Percentiles rank a stretch among this genome's conserved stretches.
These are phyloP conservation scores for Triticum dicoccoides DNA, from an alignment of 176 grass and related monocot genomes.

Conservation along the genomic window DNA sequence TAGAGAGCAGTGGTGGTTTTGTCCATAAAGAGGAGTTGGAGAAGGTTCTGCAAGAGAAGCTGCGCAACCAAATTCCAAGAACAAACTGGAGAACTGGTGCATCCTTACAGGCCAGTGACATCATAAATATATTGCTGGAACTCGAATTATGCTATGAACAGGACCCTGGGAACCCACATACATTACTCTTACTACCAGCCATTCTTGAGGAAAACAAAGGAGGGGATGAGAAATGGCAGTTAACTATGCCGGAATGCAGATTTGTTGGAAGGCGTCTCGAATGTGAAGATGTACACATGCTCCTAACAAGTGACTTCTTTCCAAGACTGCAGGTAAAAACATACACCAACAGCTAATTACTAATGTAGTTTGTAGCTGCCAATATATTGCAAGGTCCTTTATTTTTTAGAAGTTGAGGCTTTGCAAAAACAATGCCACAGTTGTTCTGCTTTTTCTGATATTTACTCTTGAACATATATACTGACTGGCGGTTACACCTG, in stretches of 20 bases:
- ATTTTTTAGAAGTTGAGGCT: not conserved
- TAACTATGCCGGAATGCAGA: slow-evolving; percentile 45
- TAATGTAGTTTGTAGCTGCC: not conserved
- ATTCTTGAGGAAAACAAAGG: slow-evolving; percentile 65
- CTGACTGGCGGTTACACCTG: not conserved
- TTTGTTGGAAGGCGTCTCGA: slow-evolving; percentile 72
- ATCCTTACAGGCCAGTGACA: slow-evolving; percentile 59
- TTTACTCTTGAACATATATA: slow-evolving; percentile 1
- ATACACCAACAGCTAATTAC: not conserved
- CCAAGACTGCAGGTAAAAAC: slow-evolving; percentile 73
- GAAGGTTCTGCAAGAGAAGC: slow-evolving; percentile 55
- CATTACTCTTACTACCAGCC: slow-evolving; percentile 64
- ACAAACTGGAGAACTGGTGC: slow-evolving; percentile 43
- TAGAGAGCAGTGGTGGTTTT: slow-evolving; percentile 67
- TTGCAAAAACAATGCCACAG: not conserved
- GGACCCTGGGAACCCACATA: slow-evolving; percentile 70
- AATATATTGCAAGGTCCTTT: not conserved
- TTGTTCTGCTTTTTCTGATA: not conserved
- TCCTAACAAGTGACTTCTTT: slow-evolving; percentile 80
- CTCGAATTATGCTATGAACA: slow-evolving; percentile 85
- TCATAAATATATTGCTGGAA: slow-evolving; percentile 79
- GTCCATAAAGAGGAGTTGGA: slow-evolving; percentile 65
- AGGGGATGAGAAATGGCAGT: slow-evolving; percentile 54
- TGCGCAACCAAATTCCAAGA: slow-evolving; percentile 39
- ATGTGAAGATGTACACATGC: slow-evolving; percentile 69